Evolutionary conservation across 177 flowering plant genomes (phyloP).

Genomic region (Vitis hybrid): DNA sequence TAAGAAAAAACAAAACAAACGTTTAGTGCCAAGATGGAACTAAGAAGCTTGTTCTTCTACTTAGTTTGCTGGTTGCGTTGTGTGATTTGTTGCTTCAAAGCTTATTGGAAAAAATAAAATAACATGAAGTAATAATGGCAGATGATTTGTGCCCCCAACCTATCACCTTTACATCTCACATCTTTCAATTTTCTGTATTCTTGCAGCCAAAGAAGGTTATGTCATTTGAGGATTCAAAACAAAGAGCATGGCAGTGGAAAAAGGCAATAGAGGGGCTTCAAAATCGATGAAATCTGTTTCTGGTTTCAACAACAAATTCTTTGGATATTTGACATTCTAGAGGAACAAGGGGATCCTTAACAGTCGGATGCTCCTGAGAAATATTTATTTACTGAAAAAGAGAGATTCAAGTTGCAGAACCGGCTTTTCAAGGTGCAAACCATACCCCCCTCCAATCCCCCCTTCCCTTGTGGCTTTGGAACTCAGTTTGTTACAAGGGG

Average conservation of each 20-base stretch:
- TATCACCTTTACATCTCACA: neutral
- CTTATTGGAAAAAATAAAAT: no score
- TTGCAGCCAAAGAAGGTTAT: constrained; percentile 91
- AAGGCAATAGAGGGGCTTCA: constrained; percentile 91
- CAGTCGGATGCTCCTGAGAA: constrained; percentile 13
- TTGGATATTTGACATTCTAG: constrained; percentile 14
- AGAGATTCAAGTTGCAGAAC: constrained; percentile 9
- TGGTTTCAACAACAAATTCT: constrained; percentile 23
- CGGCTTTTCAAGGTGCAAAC: constrained; percentile 5
- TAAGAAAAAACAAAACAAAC: no score
- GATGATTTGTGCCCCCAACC: neutral
- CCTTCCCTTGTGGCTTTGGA: neutral
- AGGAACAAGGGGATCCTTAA: constrained; percentile 11
- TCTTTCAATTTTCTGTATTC: neutral
- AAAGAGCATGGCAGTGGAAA: constrained; percentile 94
- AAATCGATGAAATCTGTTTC: constrained; percentile 47
- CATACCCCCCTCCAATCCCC: neutral
- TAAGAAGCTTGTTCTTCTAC: no score
- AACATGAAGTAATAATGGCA: neutral
- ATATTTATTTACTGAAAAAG: constrained; percentile 9
- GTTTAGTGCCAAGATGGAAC: no score
- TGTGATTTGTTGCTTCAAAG: no score
- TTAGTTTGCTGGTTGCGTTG: no score
- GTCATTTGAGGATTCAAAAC: constrained; percentile 90
- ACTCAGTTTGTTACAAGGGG: neutral